A percentile compares a stretch with the other conserved stretches of the same genome.
These are phyloP conservation scores for Globisporangium barbulae DNA, from an alignment of 352 stramenopile genomes.

Conservation along the genomic window DNA sequence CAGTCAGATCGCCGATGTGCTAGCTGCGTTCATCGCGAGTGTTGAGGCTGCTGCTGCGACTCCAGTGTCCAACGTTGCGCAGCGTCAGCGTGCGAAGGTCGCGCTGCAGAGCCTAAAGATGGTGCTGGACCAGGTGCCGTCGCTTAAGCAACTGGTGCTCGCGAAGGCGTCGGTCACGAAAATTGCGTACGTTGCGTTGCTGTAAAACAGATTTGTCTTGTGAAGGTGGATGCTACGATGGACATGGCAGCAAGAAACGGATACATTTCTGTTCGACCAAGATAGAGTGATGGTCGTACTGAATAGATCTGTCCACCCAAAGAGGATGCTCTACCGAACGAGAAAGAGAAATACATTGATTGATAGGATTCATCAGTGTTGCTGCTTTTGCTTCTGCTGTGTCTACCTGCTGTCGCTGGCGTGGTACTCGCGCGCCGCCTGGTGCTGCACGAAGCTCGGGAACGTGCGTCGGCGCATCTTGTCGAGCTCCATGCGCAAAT, in stretches of 20 bases:
- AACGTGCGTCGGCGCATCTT: conserved; percentile 91
- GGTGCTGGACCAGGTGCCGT: conserved; percentile 36
- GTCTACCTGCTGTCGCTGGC: conserved; percentile 17
- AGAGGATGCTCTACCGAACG: background rate
- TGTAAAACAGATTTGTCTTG: conserved; percentile 21
- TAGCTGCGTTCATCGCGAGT: conserved; percentile 16
- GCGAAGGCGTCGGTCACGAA: conserved; percentile 6
- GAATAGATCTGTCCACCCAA: conserved; percentile 1
- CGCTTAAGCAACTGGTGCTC: conserved; percentile 46
- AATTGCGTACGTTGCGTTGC: conserved; percentile 20
- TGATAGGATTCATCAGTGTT: background rate
- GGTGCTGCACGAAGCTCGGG: conserved; percentile 82
- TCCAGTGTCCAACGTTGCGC: conserved; percentile 9
- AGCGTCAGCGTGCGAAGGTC: conserved; percentile 6
- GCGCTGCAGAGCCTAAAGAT: conserved; percentile 20
- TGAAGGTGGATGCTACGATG: conserved; percentile 2
- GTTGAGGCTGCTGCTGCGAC: background rate
- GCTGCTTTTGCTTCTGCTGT: background rate
- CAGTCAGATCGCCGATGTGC: conserved; percentile 24
- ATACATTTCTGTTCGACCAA: background rate
- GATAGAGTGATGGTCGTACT: background rate
- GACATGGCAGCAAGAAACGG: background rate
- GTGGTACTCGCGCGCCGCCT: conserved; percentile 32
- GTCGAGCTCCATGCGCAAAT: conserved; percentile 84
- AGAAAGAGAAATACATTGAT: background rate